Percentiles rank a stretch among this genome's conserved stretches.
Conservation (phyloP, 148 eudicot species). For the Rhododendron simsii region DNA sequence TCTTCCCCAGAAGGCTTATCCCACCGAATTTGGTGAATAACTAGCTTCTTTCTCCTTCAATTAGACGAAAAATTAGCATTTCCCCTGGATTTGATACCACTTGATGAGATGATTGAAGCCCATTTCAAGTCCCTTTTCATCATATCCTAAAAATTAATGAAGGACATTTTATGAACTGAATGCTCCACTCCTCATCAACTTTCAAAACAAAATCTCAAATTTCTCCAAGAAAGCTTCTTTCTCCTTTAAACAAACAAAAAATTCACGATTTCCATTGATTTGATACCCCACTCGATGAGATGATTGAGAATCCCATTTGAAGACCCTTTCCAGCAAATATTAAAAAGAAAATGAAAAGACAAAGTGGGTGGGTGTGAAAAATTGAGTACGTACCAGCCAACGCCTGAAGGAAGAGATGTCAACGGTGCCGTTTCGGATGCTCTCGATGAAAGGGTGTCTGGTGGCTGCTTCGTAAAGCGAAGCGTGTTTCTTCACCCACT, state of each 20-base stretch:
- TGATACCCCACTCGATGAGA: neutral
- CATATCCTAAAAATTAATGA: neutral
- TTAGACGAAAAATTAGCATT: neutral
- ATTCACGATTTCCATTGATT: neutral
- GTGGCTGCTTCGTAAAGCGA: conserved; percentile 44
- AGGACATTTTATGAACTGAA: neutral
- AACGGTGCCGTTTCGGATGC: conserved; percentile 57
- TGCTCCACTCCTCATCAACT: neutral
- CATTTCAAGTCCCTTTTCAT: neutral
- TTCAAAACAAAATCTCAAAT: neutral
- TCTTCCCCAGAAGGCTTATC: neutral
- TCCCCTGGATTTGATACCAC: neutral
- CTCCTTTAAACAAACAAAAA: neutral
- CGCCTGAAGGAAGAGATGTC: conserved; percentile 60
- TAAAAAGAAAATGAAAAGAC: neutral
- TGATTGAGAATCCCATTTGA: neutral
- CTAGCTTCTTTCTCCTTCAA: neutral
- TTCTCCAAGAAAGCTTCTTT: neutral
- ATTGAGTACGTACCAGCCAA: conserved; percentile 68
- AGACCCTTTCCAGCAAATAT: neutral
- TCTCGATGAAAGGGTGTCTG: conserved; percentile 56
- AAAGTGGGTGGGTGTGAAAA: neutral
- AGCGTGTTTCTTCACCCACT: conserved; percentile 50
- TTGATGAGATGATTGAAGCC: neutral
- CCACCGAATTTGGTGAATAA: neutral